These are phyloP conservation scores for Backusella macrospora DNA, from an alignment of 192 early-diverging fungal species.

Conservation along the genomic window DNA sequence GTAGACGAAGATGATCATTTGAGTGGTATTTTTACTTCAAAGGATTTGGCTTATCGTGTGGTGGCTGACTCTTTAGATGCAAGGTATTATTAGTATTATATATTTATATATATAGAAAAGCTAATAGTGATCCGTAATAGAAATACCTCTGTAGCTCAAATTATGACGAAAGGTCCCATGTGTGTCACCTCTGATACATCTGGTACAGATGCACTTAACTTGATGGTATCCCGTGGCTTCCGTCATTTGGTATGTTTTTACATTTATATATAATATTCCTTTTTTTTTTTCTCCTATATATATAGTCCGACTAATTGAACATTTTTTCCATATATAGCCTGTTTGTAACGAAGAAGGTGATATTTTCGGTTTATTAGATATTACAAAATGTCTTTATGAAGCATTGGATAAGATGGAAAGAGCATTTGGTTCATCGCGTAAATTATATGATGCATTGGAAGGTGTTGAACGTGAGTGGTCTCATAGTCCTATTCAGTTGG, in stretches of 20 bases:
- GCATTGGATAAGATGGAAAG: slow-evolving; percentile 83
- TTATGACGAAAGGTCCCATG: slow-evolving; percentile 83
- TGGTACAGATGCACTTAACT: slow-evolving; percentile 78
- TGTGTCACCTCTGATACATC: slow-evolving; percentile 79
- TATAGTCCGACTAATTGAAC: no score
- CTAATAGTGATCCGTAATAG: slow-evolving; percentile 22
- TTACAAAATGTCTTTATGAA: slow-evolving; percentile 83
- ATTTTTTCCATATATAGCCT: slow-evolving; percentile 54
- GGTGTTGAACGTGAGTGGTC: slow-evolving; percentile 79
- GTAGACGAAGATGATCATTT: slow-evolving; percentile 90
- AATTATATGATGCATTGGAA: slow-evolving; percentile 77
- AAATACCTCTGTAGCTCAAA: slow-evolving; percentile 63
- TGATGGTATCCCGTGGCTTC: slow-evolving; percentile 79
- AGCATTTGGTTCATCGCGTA: slow-evolving; percentile 74
- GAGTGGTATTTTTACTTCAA: slow-evolving; percentile 84
- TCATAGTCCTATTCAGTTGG: slow-evolving; percentile 59
- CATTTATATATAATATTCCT: no score
- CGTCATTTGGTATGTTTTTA: slow-evolving; percentile 61
- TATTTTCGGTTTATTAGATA: slow-evolving; percentile 79
- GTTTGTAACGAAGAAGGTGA: slow-evolving; percentile 77
- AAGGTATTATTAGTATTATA: slow-evolving; percentile 20
- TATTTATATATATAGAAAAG: no score
- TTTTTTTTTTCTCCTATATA: no score
- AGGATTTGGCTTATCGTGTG: slow-evolving; percentile 86
- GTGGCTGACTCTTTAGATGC: slow-evolving; percentile 76